phyloP scores from a whole-genome alignment of 306 rosid genomes.

The Glycyrrhiza uralensis region DNA sequence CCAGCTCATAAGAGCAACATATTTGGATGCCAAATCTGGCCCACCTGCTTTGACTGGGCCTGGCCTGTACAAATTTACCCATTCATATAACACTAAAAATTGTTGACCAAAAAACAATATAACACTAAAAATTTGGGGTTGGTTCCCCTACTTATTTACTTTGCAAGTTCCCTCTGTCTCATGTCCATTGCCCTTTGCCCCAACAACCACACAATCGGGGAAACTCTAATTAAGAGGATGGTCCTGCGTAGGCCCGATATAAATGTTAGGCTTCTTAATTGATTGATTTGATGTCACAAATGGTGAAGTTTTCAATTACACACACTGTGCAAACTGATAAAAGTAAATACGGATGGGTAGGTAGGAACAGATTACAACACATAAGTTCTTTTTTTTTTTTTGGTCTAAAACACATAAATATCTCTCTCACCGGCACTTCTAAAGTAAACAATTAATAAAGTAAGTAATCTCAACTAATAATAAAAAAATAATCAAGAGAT shows the following conservation, averaged over 20 bases:
- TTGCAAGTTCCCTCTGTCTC: not conserved
- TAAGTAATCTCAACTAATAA: too few relatives aligned
- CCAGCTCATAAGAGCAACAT: not conserved
- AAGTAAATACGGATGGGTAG: too few relatives aligned
- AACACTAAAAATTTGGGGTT: not conserved
- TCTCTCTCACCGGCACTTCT: too few relatives aligned
- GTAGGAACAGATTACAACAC: too few relatives aligned
- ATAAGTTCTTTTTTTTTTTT: too few relatives aligned
- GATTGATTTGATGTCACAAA: too few relatives aligned
- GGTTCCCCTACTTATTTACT: conserved; percentile 17
- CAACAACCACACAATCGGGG: not conserved
- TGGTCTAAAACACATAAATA: too few relatives aligned
- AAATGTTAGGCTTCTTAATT: not conserved
- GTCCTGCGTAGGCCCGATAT: not conserved
- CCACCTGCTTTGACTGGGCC: conserved; percentile 33
- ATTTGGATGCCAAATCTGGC: not conserved
- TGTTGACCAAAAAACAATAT: too few relatives aligned
- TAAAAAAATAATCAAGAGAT: too few relatives aligned
- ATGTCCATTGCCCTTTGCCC: conserved; percentile 16
- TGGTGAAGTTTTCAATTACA: too few relatives aligned
- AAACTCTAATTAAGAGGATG: not conserved
- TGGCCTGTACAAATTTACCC: not conserved
- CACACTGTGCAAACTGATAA: too few relatives aligned
- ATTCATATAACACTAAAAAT: not conserved
- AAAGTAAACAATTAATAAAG: too few relatives aligned